Conservation (phyloP, 139 green algal species). For the Volvox africanus region DNA sequence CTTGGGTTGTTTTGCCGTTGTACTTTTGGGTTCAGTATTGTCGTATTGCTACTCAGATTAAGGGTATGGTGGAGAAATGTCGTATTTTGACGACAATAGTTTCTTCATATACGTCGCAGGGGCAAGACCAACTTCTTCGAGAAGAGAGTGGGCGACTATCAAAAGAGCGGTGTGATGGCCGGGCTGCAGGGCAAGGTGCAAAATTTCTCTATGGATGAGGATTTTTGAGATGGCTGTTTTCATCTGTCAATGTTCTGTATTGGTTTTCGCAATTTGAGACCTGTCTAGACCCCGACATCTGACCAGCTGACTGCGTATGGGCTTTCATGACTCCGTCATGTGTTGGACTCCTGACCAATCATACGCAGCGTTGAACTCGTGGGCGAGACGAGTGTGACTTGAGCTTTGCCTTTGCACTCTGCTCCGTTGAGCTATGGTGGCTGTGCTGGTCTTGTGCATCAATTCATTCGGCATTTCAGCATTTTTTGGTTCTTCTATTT, state of each 20-base stretch:
- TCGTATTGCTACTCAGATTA: no score
- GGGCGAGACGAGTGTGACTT: not conserved
- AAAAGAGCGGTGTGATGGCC: slow-evolving; percentile 90
- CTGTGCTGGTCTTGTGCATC: not conserved
- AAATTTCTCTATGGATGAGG: slow-evolving; percentile 85
- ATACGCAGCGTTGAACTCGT: no score
- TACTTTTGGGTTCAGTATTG: no score
- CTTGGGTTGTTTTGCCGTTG: not conserved
- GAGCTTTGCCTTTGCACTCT: not conserved
- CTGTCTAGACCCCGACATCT: no score
- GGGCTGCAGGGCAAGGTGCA: slow-evolving; percentile 65
- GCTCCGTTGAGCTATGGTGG: not conserved
- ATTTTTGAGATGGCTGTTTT: slow-evolving; percentile 81
- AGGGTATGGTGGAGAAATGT: no score
- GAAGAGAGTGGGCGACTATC: slow-evolving; percentile 95
- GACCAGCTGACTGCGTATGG: no score
- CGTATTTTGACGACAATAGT: no score
- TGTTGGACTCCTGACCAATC: no score
- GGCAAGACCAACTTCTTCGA: slow-evolving; percentile 97
- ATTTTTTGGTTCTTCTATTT: no score
- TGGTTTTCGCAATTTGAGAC: no score
- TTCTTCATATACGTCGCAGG: not conserved
- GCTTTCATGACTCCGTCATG: no score
- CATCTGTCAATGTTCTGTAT: no score
- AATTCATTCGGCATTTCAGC: not conserved